Evolutionary conservation across 805 yeast genomes (phyloP).

Genomic region (Suhomyces vadensis): DNA sequence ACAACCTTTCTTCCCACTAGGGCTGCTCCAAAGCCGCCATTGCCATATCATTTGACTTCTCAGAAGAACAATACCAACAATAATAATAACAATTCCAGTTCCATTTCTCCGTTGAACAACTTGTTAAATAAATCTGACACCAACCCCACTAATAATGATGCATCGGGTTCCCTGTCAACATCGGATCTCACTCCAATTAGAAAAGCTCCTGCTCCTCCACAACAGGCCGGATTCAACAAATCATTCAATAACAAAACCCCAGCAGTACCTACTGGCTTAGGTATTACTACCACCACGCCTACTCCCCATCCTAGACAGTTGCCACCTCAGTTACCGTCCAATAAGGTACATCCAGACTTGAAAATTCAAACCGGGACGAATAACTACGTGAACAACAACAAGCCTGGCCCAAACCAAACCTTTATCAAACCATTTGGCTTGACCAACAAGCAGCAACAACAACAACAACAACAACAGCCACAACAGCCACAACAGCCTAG

Average conservation of each 20-base stretch:
- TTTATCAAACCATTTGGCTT: slow-evolving; percentile 23
- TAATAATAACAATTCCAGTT: not conserved
- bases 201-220: slow-evolving; percentile 59
- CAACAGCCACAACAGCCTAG: slow-evolving; percentile 26
- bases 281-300: slow-evolving; percentile 21
- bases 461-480: slow-evolving; percentile 31
- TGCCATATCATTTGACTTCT: slow-evolving; percentile 38
- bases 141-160: not conserved
- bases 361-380: slow-evolving; percentile 30
- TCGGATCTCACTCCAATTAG: slow-evolving; percentile 46
- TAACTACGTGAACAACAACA: slow-evolving; percentile 24
- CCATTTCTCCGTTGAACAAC: slow-evolving; percentile 35
- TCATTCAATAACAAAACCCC: slow-evolving; percentile 11
- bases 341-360: slow-evolving; percentile 30
- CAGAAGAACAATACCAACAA: slow-evolving; percentile 7
- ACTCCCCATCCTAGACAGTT: slow-evolving; percentile 27
- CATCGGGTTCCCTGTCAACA: slow-evolving; percentile 1
- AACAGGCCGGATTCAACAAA: slow-evolving; percentile 8
- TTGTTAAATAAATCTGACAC: slow-evolving; percentile 28
- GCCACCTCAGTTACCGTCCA: slow-evolving; percentile 33
- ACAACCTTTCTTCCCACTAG: slow-evolving; percentile 35
- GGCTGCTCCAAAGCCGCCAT: slow-evolving; percentile 46
- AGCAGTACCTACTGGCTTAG: slow-evolving; percentile 23
- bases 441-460: slow-evolving; percentile 11
- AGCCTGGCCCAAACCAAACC: slow-evolving; percentile 14